Percentiles rank a stretch among this genome's conserved stretches.
phyloP scores from a whole-genome alignment of 768 basidiomycete species.

The Ramaria sp. region DNA sequence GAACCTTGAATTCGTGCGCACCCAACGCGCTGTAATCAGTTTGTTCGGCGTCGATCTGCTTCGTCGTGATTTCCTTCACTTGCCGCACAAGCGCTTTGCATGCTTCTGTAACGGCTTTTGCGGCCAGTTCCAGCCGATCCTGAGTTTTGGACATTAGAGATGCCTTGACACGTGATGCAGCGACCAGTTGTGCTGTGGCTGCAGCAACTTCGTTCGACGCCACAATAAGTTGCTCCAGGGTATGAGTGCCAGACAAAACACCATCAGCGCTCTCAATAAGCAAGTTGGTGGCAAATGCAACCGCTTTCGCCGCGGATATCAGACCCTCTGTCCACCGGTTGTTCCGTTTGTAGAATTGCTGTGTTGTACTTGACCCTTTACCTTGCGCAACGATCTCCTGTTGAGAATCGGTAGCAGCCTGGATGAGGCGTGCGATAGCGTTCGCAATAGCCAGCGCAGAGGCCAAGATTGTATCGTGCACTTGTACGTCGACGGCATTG shows the following conservation, averaged over 20 bases:
- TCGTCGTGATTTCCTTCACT: conserved; percentile 89
- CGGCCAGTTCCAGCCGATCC: conserved; percentile 88
- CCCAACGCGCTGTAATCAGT: conserved; percentile 88
- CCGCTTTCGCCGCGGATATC: conserved; percentile 94
- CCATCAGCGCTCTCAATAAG: conserved; percentile 98
- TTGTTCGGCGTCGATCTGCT: conserved; percentile 71
- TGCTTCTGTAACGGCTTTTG: conserved; percentile 95
- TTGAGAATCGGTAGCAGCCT: conserved; percentile 95
- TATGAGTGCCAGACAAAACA: conserved; percentile 91
- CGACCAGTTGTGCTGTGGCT: conserved; percentile 95
- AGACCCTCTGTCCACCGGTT: conserved; percentile 99
- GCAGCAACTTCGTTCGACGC: conserved; percentile 99
- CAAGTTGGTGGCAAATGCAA: conserved; percentile 90
- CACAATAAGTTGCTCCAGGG: conserved; percentile 96
- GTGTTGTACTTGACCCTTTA: conserved; percentile 79
- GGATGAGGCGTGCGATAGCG: conserved; percentile 89
- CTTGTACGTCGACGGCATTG: conserved; percentile 87
- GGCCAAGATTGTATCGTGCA: conserved; percentile 93
- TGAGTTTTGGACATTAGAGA: conserved; percentile 98
- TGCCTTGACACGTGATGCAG: conserved; percentile 96
- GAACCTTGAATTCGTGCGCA: conserved; percentile 87
- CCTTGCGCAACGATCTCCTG: conserved; percentile 97
- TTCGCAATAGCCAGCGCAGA: conserved; percentile 92
- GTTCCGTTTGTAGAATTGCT: conserved; percentile 99
- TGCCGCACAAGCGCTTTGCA: conserved; percentile 94